phyloP scores from a whole-genome alignment of 257 asterid genomes.

The Solanum bukasovii region DNA sequence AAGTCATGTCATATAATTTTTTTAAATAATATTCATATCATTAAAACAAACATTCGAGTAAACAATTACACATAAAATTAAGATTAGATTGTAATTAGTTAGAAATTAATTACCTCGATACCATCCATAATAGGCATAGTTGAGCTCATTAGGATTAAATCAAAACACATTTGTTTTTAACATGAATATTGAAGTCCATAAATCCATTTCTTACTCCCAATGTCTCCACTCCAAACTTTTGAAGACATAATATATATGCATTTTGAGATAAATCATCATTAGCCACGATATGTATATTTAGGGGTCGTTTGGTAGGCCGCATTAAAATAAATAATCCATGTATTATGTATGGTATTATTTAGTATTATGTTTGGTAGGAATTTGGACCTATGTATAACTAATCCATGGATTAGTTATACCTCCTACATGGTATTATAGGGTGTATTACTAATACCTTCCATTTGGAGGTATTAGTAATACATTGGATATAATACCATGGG shows the following conservation, averaged over 20 bases:
- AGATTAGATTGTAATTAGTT: not conserved
- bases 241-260: not conserved
- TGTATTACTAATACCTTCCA: too few species aligned
- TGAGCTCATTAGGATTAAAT: not conserved
- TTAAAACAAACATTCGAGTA: not conserved
- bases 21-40: too few species aligned
- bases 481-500: too few species aligned
- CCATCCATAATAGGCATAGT: not conserved
- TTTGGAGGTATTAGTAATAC: too few species aligned
- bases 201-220: not conserved
- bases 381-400: too few species aligned
- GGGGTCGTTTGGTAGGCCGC: too few species aligned
- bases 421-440: too few species aligned
- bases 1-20: not conserved
- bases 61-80: not conserved
- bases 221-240: not conserved
- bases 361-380: too few species aligned
- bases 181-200: not conserved
- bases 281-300: not conserved
- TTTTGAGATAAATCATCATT: not conserved
- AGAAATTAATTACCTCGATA: not conserved
- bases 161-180: not conserved
- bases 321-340: too few species aligned
- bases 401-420: too few species aligned
- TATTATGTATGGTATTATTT: too few species aligned